These are phyloP conservation scores for Coemansia sp. DNA, from an alignment of 192 early-diverging fungal species.

Conservation along the genomic window DNA sequence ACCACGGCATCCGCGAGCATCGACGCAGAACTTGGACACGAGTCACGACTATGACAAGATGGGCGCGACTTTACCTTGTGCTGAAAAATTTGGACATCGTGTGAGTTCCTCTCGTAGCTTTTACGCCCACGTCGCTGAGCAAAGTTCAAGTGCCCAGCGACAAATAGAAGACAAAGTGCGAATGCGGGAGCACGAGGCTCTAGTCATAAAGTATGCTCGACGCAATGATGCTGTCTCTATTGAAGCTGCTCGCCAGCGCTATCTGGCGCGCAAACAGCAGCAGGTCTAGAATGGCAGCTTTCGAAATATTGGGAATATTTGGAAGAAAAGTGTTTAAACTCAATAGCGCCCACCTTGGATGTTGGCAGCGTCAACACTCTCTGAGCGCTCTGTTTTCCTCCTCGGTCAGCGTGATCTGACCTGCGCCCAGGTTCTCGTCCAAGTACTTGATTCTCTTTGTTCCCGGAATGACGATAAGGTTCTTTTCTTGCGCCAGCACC, in stretches of 20 bases:
- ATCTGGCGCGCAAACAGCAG: conserved; percentile 19
- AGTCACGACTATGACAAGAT: not conserved
- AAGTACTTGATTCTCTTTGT: conserved; percentile 56
- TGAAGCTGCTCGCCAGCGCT: conserved; percentile 34
- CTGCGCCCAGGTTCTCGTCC: conserved; percentile 42
- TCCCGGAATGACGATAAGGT: conserved; percentile 60
- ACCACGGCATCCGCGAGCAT: not conserved
- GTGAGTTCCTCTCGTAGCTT: not conserved
- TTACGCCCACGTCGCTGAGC: not conserved
- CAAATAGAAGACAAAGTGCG: conserved; percentile 2
- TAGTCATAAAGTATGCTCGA: conserved; percentile 28
- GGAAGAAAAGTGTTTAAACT: not conserved
- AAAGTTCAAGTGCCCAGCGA: conserved; percentile 6
- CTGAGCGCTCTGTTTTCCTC: conserved; percentile 36
- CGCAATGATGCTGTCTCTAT: conserved; percentile 31
- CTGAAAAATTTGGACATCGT: not conserved
- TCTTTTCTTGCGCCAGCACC: conserved; percentile 57
- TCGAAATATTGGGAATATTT: not conserved
- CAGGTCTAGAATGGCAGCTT: not conserved
- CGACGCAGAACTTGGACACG: too few relatives aligned
- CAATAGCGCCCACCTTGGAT: conserved; percentile 34
- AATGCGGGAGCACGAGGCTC: conserved; percentile 10
- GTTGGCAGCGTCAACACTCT: conserved; percentile 22
- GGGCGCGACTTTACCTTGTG: not conserved
- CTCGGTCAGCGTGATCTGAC: conserved; percentile 26